Percentiles rank a stretch among this genome's conserved stretches.
Evolutionary conservation across 345 rosid genomes (phyloP).

Genomic region (Sisymbrium irio): DNA sequence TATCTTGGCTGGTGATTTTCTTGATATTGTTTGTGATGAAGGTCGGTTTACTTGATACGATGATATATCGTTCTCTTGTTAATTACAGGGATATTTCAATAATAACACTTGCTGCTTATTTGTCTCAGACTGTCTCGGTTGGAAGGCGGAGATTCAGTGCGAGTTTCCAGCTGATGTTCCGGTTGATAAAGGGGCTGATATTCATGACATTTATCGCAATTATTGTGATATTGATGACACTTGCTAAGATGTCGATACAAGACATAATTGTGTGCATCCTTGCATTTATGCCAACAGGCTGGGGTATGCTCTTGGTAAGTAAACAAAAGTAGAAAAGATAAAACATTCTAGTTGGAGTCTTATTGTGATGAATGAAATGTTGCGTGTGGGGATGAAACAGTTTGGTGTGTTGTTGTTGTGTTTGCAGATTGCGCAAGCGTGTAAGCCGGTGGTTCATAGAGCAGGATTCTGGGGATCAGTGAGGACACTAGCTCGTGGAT

Average conservation of each 20-base stretch:
- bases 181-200: constrained; percentile 94
- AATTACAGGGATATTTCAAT: neutral
- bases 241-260: constrained; percentile 78
- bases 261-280: constrained; percentile 91
- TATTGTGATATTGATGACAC: constrained; percentile 71
- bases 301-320: constrained; percentile 97
- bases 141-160: constrained; percentile 96
- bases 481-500: constrained; percentile 89
- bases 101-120: neutral
- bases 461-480: constrained; percentile 95
- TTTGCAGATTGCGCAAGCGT: constrained; percentile 89
- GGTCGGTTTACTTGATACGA: constrained; percentile 43
- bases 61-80: neutral
- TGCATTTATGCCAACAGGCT: constrained; percentile 98
- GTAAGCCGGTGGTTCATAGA: constrained; percentile 63
- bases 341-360: neutral
- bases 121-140: constrained; percentile 79
- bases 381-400: neutral
- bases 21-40: constrained; percentile 91
- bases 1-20: constrained; percentile 95
- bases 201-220: constrained; percentile 79
- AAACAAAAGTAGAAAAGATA: neutral
- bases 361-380: neutral
- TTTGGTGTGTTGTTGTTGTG: neutral
- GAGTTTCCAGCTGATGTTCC: constrained; percentile 86